Evolutionary conservation across 2,329 filamentous ascomycete genomes (phyloP).

Genomic region (Colletotrichum truncatum): DNA sequence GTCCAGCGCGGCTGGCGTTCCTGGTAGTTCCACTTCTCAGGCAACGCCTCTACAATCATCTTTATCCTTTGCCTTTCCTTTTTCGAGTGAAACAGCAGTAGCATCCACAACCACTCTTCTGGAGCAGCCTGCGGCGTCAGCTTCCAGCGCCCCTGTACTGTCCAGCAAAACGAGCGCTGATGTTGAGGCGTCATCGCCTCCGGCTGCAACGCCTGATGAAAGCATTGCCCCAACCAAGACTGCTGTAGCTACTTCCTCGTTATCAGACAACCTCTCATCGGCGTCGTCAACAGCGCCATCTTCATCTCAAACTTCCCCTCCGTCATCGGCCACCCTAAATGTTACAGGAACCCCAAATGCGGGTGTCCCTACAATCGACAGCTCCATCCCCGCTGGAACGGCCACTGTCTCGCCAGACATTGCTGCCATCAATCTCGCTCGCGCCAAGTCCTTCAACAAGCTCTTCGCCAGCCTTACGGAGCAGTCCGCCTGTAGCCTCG

Average conservation of each 20-base stretch:
- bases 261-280: not conserved
- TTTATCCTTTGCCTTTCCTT: conserved; percentile 20
- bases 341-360: conserved; percentile 47
- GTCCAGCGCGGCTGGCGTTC: not conserved
- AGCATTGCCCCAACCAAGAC: not conserved
- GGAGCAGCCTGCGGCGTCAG: not conserved
- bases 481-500: conserved; percentile 54
- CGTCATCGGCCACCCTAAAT: not conserved
- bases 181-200: not conserved
- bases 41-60: conserved; percentile 5
- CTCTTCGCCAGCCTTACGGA: conserved; percentile 54
- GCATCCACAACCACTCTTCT: not conserved
- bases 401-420: conserved; percentile 50
- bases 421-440: conserved; percentile 55
- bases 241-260: not conserved
- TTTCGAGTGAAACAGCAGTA: not conserved
- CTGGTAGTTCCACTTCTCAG: not conserved
- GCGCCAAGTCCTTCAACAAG: conserved; percentile 56
- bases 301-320: not conserved
- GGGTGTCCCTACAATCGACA: conserved; percentile 52
- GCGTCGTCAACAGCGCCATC: not conserved
- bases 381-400: conserved; percentile 45
- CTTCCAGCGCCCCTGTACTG: not conserved
- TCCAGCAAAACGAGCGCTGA: not conserved
- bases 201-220: not conserved